phyloP scores from a whole-genome alignment of 257 asterid genomes.

The Nicotiana tabacum region DNA sequence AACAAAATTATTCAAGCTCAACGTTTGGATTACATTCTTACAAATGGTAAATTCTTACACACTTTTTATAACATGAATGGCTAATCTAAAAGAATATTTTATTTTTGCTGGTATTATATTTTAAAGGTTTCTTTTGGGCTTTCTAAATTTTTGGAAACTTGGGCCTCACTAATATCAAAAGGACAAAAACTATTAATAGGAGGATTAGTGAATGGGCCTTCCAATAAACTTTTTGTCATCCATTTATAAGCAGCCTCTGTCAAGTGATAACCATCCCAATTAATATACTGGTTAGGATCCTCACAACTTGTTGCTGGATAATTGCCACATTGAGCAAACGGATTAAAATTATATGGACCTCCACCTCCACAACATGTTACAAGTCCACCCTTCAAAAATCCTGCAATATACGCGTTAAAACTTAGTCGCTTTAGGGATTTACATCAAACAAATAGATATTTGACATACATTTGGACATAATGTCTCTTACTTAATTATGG shows the following conservation, averaged over 20 bases:
- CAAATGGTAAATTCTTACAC: too few species aligned
- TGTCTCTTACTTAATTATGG: too few species aligned
- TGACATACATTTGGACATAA: too few species aligned
- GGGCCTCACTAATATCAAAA: neutral
- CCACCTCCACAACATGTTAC: slow-evolving; percentile 9
- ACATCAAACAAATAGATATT: too few species aligned
- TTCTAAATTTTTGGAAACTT: neutral
- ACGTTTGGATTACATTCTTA: too few species aligned
- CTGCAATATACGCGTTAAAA: neutral
- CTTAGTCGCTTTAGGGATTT: too few species aligned
- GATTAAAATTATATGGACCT: slow-evolving; percentile 1
- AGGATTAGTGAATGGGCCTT: neutral
- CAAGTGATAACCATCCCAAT: slow-evolving; percentile 9
- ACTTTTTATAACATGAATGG: too few species aligned
- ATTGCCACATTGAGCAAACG: neutral
- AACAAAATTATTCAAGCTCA: too few species aligned
- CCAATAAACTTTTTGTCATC: slow-evolving; percentile 1
- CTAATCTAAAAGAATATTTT: too few species aligned
- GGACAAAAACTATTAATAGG: neutral
- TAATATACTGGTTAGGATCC: neutral
- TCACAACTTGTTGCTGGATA: neutral
- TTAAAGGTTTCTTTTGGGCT: neutral
- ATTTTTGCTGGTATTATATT: too few species aligned
- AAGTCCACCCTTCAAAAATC: neutral
- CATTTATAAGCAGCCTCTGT: slow-evolving; percentile 5